Conservation (phyloP, 768 basidiomycete species). For the Podaxis sp. region DNA sequence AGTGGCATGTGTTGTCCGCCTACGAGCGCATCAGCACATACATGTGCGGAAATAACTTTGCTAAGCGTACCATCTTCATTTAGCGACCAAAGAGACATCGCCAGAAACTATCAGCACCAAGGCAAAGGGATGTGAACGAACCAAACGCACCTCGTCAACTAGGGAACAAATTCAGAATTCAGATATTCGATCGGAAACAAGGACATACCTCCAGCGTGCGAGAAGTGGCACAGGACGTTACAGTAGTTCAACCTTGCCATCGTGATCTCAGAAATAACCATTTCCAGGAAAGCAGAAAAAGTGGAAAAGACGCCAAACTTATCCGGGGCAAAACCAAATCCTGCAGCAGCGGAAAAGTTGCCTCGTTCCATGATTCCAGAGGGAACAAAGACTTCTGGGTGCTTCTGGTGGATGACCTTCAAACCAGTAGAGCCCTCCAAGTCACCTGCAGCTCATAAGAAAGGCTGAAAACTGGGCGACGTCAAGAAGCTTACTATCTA, state of each 20-base stretch:
- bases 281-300: constrained; percentile 90
- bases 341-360: constrained; percentile 80
- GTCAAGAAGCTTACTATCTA: constrained; percentile 59
- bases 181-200: background rate
- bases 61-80: constrained; percentile 25
- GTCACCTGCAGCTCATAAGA: constrained; percentile 45
- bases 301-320: constrained; percentile 90
- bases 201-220: constrained; percentile 73
- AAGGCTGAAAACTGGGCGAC: background rate
- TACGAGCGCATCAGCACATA: constrained; percentile 12
- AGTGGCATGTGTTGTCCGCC: constrained; percentile 50
- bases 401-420: constrained; percentile 84
- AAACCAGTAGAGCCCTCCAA: constrained; percentile 88
- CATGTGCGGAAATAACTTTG: background rate
- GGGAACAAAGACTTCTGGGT: constrained; percentile 81
- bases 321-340: constrained; percentile 78
- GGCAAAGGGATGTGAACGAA: background rate
- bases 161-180: constrained; percentile 8
- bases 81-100: background rate
- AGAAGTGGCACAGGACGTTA: constrained; percentile 87
- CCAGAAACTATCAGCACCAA: background rate
- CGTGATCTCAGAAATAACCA: constrained; percentile 84
- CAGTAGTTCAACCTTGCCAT: constrained; percentile 91
- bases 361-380: constrained; percentile 88
- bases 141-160: constrained; percentile 57